Conservation (phyloP, 2,329 filamentous ascomycete species). For the Microcera coccophila region DNA sequence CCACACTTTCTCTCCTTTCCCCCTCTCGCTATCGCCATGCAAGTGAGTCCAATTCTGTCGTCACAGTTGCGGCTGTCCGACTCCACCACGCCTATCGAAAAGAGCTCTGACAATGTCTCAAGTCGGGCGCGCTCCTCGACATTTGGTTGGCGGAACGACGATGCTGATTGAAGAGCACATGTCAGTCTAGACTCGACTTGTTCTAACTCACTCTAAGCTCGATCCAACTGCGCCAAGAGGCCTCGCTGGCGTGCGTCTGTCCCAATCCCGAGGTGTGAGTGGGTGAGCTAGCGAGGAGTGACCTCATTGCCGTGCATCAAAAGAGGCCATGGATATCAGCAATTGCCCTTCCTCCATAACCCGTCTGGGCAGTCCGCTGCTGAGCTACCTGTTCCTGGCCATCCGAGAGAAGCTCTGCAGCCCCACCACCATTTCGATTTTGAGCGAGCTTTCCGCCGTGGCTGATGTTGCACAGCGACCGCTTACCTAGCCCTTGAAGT, state of each 20-base stretch:
- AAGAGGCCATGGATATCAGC: background rate
- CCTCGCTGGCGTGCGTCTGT: background rate
- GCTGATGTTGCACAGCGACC: too few relatives aligned
- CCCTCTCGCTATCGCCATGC: too few relatives aligned
- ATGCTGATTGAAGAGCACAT: slow-evolving; percentile 6
- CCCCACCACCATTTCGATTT: too few relatives aligned
- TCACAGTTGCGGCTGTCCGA: background rate
- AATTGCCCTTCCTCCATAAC: background rate
- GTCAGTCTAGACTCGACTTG: slow-evolving; percentile 5
- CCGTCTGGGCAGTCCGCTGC: background rate
- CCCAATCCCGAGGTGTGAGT: background rate
- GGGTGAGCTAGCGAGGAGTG: background rate
- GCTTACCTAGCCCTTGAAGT: too few relatives aligned
- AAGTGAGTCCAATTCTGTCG: too few relatives aligned
- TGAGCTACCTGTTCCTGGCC: too few relatives aligned
- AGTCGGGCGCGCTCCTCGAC: background rate
- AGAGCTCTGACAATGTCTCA: slow-evolving; percentile 8
- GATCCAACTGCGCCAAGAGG: background rate
- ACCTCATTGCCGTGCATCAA: background rate
- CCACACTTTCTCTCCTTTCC: too few relatives aligned
- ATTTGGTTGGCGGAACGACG: slow-evolving; percentile 9
- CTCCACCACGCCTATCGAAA: background rate
- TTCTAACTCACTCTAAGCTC: too few relatives aligned
- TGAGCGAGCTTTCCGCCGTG: too few relatives aligned
- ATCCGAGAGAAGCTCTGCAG: too few relatives aligned